phyloP scores from a whole-genome alignment of 2,329 filamentous ascomycete genomes.

The Phaeosphaeriaceae sp. region DNA sequence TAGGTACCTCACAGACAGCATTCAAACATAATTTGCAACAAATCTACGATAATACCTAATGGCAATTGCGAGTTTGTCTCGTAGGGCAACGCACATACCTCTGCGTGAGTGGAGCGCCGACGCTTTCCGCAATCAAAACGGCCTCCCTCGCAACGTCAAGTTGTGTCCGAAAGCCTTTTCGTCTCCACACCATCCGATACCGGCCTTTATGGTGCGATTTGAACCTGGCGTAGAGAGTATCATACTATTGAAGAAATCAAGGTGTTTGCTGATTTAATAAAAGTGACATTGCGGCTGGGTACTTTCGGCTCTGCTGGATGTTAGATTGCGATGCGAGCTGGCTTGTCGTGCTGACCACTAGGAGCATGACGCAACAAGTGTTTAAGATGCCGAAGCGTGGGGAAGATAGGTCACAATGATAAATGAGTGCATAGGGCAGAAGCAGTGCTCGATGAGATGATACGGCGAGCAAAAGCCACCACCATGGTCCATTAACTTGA shows the following conservation, averaged over 20 bases:
- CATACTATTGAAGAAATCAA: slow-evolving; percentile 11
- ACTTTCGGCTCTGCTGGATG: slow-evolving; percentile 22
- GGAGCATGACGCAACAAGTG: neutral
- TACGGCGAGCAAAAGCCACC: neutral
- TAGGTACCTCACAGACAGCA: too few relatives aligned
- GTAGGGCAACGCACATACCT: neutral
- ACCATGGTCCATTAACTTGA: neutral
- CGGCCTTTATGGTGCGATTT: slow-evolving; percentile 14
- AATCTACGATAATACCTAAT: too few relatives aligned
- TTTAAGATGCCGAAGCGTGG: slow-evolving; percentile 8
- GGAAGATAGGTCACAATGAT: slow-evolving; percentile 18
- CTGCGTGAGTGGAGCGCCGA: slow-evolving; percentile 10
- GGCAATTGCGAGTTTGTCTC: too few relatives aligned
- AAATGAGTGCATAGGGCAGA: slow-evolving; percentile 3
- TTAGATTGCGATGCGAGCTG: slow-evolving; percentile 7
- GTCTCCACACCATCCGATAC: slow-evolving; percentile 18
- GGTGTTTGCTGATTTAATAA: slow-evolving; percentile 11
- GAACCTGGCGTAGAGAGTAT: slow-evolving; percentile 12
- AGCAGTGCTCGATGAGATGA: neutral
- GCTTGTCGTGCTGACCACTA: slow-evolving; percentile 5
- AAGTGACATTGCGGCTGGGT: slow-evolving; percentile 15
- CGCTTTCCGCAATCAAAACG: slow-evolving; percentile 24
- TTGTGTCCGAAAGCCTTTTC: slow-evolving; percentile 12
- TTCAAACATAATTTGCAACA: too few relatives aligned
- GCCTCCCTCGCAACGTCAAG: slow-evolving; percentile 18